phyloP scores from a whole-genome alignment of 805 yeast genomes.

The Monosporozyma solicola region DNA sequence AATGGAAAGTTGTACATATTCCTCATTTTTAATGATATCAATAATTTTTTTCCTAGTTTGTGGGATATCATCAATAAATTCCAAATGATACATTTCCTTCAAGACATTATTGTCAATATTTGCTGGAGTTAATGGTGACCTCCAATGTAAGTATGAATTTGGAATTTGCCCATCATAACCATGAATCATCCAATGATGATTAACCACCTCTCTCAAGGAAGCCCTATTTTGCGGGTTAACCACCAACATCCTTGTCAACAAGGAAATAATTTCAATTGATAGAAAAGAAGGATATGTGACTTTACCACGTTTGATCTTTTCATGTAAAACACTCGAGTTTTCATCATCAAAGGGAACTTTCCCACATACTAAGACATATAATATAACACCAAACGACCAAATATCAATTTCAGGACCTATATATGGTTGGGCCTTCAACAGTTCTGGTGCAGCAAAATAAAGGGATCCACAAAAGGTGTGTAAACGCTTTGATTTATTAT shows the following conservation, averaged over 20 bases:
- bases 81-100: slow-evolving; percentile 64
- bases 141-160: slow-evolving; percentile 56
- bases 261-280: slow-evolving; percentile 66
- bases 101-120: slow-evolving; percentile 47
- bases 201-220: slow-evolving; percentile 60
- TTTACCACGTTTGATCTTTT: slow-evolving; percentile 82
- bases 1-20: slow-evolving; percentile 36
- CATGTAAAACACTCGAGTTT: slow-evolving; percentile 81
- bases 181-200: slow-evolving; percentile 89
- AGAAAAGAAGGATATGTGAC: slow-evolving; percentile 83
- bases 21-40: slow-evolving; percentile 49
- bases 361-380: slow-evolving; percentile 92
- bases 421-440: slow-evolving; percentile 84
- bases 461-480: slow-evolving; percentile 95
- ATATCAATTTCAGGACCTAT: slow-evolving; percentile 96
- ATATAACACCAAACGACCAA: slow-evolving; percentile 96
- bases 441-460: slow-evolving; percentile 97
- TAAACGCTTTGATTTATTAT: slow-evolving; percentile 56
- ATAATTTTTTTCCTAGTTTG: slow-evolving; percentile 48
- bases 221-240: slow-evolving; percentile 83
- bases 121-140: slow-evolving; percentile 52
- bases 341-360: slow-evolving; percentile 97
- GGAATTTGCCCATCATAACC: slow-evolving; percentile 66
- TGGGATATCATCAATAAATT: slow-evolving; percentile 56
- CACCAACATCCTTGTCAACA: slow-evolving; percentile 79